Evolutionary conservation across 257 asterid genomes (phyloP), one percentile per base, ranked within the genome.

Genomic region (Capsicum pubescens): DNA sequence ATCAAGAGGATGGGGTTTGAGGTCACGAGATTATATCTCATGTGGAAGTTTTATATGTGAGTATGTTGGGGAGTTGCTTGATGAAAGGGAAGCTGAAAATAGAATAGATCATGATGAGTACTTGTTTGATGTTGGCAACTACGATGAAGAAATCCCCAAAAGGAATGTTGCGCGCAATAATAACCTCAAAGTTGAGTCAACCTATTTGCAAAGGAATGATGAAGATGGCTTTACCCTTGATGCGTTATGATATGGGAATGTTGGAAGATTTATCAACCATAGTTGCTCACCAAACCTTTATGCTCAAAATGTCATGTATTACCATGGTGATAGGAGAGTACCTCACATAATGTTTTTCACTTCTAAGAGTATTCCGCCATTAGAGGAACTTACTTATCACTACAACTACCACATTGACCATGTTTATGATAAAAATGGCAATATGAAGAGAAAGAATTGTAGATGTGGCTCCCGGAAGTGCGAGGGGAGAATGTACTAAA

Each of bases 291-390:
- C 94, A 0, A 90, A 90, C 76, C 88, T 93, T 12, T 84, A 60
- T 67, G 93, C 85, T 36, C 92, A 87, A 9, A 76, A 83, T 26
- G 84, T 88, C 12, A 42, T 90, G 44, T 93, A 85, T 52, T 91
- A 91, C 76, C 90, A 91, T 26, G 86, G 76, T 11, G 89, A 93
- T 63, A 14, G 64, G 52, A 87, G 80, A 64, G 32, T 89, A 80
- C 93, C 97, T 5, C 95, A 89, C 52, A 35, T 90, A 8, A 87
- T 91, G 93, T 52, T 93, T 32, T 93, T 90, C 81, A 93, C 94
- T 55, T 52, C 89, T 71, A 64, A 87, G 86, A 86, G 83, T 7
- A 90, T 91, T 79, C 90, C 87, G 19, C 91, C 97, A 6, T 2
- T 87, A 59, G 84, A 82, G 54, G 94, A 90, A 88, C 87, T 93